These are phyloP conservation scores for Aspergillus bertholletiae DNA, from an alignment of 495 filamentous ascomycete genomes.

Conservation along the genomic window DNA sequence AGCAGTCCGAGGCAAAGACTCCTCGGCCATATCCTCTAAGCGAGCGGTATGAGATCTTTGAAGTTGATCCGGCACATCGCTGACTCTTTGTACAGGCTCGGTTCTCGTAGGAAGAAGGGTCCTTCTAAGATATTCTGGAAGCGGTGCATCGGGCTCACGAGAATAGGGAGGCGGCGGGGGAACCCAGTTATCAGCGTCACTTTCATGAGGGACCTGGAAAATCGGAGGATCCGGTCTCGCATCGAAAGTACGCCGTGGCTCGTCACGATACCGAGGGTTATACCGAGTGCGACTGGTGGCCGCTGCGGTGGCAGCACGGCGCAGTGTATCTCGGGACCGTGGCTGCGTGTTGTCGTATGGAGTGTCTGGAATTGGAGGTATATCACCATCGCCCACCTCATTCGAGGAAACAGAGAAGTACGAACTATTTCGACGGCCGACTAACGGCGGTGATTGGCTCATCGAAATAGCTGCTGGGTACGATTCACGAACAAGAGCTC, in stretches of 20 bases:
- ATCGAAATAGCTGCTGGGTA: constrained; percentile 16
- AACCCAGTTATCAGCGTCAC: constrained; percentile 89
- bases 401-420: constrained; percentile 18
- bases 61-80: constrained; percentile 8
- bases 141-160: constrained; percentile 58
- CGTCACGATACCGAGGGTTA: constrained; percentile 38
- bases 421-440: constrained; percentile 24
- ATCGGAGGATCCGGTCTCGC: constrained; percentile 7
- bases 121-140: constrained; percentile 50
- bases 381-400: constrained; percentile 15
- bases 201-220: constrained; percentile 69
- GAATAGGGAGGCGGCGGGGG: constrained; percentile 88
- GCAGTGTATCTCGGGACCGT: constrained; percentile 70
- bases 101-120: constrained; percentile 28
- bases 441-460: constrained; percentile 9
- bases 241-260: constrained; percentile 17
- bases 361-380: constrained; percentile 23
- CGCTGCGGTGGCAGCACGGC: constrained; percentile 74
- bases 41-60: constrained; percentile 25
- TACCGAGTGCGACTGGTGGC: constrained; percentile 64
- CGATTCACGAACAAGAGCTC: constrained; percentile 19
- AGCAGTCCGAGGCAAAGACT: constrained; percentile 23
- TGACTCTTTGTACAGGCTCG: constrained; percentile 11
- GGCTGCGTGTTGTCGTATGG: constrained; percentile 79
- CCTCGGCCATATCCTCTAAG: constrained; percentile 14